Percentiles rank a stretch among this genome's conserved stretches.
Evolutionary conservation across 352 stramenopile species (phyloP).

Genomic region (Phytopythium montanum): DNA sequence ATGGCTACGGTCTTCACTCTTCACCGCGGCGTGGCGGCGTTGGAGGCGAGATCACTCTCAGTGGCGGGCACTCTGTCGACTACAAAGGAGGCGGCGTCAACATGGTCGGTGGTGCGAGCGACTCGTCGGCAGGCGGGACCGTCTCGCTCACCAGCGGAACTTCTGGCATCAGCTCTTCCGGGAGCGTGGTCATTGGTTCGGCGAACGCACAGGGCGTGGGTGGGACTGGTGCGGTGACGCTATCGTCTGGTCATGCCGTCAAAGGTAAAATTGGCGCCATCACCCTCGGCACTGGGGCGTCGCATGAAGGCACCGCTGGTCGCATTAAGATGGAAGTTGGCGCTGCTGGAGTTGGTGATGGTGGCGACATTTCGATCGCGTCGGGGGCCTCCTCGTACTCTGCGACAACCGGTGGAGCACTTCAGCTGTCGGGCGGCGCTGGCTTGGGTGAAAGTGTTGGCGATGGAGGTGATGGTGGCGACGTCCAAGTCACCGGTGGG

Average conservation of each 20-base stretch:
- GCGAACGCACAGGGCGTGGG: conserved; percentile 32
- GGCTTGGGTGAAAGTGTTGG: conserved; percentile 67
- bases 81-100: conserved; percentile 28
- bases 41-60: conserved; percentile 28
- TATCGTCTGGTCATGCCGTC: conserved; percentile 36
- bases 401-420: conserved; percentile 42
- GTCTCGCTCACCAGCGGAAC: conserved; percentile 34
- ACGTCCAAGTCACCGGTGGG: conserved; percentile 45
- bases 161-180: conserved; percentile 44
- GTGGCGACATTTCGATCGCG: conserved; percentile 43
- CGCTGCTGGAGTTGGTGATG: conserved; percentile 39
- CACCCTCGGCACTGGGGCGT: conserved; percentile 36
- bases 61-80: conserved; percentile 36
- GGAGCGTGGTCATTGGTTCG: conserved; percentile 33
- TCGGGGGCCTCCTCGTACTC: conserved; percentile 44
- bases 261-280: conserved; percentile 37
- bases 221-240: conserved; percentile 29
- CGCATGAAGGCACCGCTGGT: conserved; percentile 32
- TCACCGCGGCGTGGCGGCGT: conserved; percentile 21
- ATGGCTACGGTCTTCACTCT: conserved; percentile 29
- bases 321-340: conserved; percentile 36
- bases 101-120: conserved; percentile 30
- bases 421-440: conserved; percentile 42
- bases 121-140: conserved; percentile 40
- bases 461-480: conserved; percentile 65